Conservation (phyloP, 768 basidiomycete species). For the Tephrocybe sp. region DNA sequence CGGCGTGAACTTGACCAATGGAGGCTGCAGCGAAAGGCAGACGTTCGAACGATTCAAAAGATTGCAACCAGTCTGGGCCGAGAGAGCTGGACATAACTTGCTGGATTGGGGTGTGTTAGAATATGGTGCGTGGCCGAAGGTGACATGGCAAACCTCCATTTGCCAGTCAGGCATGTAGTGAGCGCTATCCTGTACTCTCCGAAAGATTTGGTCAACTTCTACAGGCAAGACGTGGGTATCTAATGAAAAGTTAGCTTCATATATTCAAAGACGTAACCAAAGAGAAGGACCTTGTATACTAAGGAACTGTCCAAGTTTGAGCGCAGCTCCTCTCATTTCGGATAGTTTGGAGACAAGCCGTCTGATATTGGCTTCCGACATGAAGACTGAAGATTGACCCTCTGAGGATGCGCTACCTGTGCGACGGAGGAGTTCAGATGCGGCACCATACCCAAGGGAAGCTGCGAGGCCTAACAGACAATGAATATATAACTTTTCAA, state of each 20-base stretch:
- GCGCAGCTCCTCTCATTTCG: conserved; percentile 93
- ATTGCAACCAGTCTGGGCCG: conserved; percentile 68
- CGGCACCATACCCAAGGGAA: conserved; percentile 85
- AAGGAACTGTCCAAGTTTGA: conserved; percentile 96
- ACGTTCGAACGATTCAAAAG: conserved; percentile 75
- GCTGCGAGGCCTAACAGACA: conserved; percentile 74
- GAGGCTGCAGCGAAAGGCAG: conserved; percentile 94
- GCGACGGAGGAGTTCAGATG: conserved; percentile 79
- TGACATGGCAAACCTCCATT: conserved; percentile 66
- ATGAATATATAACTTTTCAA: background rate
- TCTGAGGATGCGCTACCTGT: conserved; percentile 40
- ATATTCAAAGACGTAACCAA: background rate
- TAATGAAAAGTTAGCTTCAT: conserved; percentile 24
- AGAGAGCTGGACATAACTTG: conserved; percentile 75
- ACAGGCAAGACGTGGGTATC: conserved; percentile 88
- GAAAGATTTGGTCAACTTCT: conserved; percentile 84
- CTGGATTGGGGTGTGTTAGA: conserved; percentile 23
- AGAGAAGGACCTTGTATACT: conserved; percentile 77
- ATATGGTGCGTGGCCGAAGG: background rate
- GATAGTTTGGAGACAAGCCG: conserved; percentile 91
- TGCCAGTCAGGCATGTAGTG: conserved; percentile 99
- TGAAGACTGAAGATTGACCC: conserved; percentile 55
- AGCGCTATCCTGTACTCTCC: conserved; percentile 89
- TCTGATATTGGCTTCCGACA: conserved; percentile 89
- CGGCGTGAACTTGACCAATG: conserved; percentile 93